phyloP scores from a whole-genome alignment of 768 basidiomycete genomes.

The Kwoniella heveanensis region DNA sequence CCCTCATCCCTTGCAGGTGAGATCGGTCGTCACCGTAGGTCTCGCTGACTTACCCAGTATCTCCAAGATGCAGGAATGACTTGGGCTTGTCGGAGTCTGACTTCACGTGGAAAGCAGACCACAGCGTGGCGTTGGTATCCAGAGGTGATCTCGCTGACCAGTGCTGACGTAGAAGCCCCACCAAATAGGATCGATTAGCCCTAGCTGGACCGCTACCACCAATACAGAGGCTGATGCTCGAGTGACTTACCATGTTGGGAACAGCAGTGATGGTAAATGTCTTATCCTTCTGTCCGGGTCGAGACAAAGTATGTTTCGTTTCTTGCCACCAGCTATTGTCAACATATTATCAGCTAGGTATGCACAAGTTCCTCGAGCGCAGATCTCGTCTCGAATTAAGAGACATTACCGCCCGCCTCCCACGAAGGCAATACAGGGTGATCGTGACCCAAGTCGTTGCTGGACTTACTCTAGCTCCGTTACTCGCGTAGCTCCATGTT shows the following conservation, averaged over 20 bases:
- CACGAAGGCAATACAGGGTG: too few species aligned
- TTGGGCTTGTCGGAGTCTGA: slow-evolving; percentile 30
- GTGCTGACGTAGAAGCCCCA: slow-evolving; percentile 35
- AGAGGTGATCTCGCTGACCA: slow-evolving; percentile 51
- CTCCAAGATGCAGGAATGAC: slow-evolving; percentile 52
- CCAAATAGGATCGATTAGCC: too few species aligned
- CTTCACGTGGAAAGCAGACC: slow-evolving; percentile 51
- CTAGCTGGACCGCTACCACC: too few species aligned
- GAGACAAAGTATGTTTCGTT: slow-evolving; percentile 22
- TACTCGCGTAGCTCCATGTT: slow-evolving; percentile 47
- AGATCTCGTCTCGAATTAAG: too few species aligned
- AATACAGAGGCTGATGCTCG: too few species aligned
- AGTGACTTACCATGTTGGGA: slow-evolving; percentile 47
- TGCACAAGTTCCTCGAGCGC: background rate
- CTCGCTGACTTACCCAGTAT: slow-evolving; percentile 54
- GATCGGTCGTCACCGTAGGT: too few species aligned
- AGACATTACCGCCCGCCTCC: too few species aligned
- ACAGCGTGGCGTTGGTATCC: slow-evolving; percentile 55
- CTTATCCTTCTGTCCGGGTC: slow-evolving; percentile 31
- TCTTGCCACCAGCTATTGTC: slow-evolving; percentile 55
- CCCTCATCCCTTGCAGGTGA: too few species aligned
- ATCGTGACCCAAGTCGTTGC: too few species aligned
- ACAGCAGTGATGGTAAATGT: slow-evolving; percentile 47
- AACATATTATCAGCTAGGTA: background rate
- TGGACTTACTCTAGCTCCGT: slow-evolving; percentile 52